Evolutionary conservation across 306 rosid genomes (phyloP).

Genomic region (Boehmeria nivea): DNA sequence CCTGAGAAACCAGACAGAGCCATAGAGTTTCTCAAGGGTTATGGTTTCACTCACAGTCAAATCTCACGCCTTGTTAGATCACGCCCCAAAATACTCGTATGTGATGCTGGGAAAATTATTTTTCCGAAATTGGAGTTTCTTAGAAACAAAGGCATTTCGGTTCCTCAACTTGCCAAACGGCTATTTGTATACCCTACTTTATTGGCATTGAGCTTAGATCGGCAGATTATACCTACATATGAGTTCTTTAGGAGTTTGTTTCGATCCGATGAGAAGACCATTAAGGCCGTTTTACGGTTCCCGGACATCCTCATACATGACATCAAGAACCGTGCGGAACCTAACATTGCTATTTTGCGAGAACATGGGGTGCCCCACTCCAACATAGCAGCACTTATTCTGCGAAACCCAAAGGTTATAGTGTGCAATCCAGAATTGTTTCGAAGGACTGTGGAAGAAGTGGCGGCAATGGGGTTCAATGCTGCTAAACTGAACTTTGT

Average conservation of each 20-base stretch:
- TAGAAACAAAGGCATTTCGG: slow-evolving; percentile 25
- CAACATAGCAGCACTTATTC: slow-evolving; percentile 12
- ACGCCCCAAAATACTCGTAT: not conserved
- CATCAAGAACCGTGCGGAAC: not conserved
- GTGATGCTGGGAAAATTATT: slow-evolving; percentile 8
- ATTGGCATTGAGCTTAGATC: slow-evolving; percentile 16
- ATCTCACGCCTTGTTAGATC: not conserved
- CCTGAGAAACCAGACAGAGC: slow-evolving; percentile 26
- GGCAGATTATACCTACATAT: slow-evolving; percentile 19
- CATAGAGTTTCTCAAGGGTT: slow-evolving; percentile 11
- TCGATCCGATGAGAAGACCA: slow-evolving; percentile 16
- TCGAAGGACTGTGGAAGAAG: slow-evolving; percentile 4
- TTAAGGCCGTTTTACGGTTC: not conserved
- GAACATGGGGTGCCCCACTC: slow-evolving; percentile 24
- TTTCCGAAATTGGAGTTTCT: slow-evolving; percentile 30
- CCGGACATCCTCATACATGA: not conserved
- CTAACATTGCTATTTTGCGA: slow-evolving; percentile 27
- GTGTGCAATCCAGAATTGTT: not conserved
- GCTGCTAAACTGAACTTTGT: slow-evolving; percentile 10
- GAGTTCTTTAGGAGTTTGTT: slow-evolving; percentile 10
- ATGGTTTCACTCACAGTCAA: slow-evolving; percentile 20
- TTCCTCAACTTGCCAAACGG: slow-evolving; percentile 13
- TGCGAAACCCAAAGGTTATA: slow-evolving; percentile 4
- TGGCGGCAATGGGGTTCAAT: slow-evolving; percentile 40
- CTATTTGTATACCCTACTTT: not conserved